Evolutionary conservation across 2,329 filamentous ascomycete genomes (phyloP), one percentile per base, ranked within the genome.

Genomic region (Ophiostoma piceae): DNA sequence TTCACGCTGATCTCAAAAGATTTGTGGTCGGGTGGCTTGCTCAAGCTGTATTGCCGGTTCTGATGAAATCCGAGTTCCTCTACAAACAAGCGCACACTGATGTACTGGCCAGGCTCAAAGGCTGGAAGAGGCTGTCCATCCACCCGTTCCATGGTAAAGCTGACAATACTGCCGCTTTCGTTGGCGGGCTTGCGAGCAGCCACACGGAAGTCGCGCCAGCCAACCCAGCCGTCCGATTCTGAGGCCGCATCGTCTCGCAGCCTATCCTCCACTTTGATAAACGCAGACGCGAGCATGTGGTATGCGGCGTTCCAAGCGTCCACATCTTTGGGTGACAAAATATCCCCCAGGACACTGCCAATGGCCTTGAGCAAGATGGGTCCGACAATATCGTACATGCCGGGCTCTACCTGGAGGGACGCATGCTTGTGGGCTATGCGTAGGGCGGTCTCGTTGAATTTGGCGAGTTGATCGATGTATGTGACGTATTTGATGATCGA

Each of bases 381-480:
- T 60, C 89, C 91, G 1, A 94, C 90, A 41, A 92, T 84, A 68
- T 82, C 79, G 77, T 94, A 94, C 68, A 92, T 88, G 29, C 88
- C 88, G 0, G 90, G 83, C 73, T 82, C 80, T 75, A 94, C 85
- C 76, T 86, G 87, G n/a, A 94, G 83, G 1, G 87, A 90, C 32
- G 84, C 89, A 76, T 94, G 91, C 80, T 92, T 93, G 75, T 92
- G 87, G 70, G 88, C 89, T 73, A 94, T 92, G 75, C 88, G 85
- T 77, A 92, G 88, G 16, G 87, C 81, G 43, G 80, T 47, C 8
- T 47, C 43, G 14, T 41, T 80, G 41, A 84, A 82, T 14, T 77
- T 77, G 4, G 93, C 82, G 26, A 81, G 84, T 66, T 83, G 84
- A 77, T 92, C 89, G 75, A 94, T 90, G 78, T 92, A 84, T 43